Evolutionary conservation across 805 yeast genomes (phyloP), one percentile per base, ranked within the genome.

Genomic region (Saturnispora halmiae): DNA sequence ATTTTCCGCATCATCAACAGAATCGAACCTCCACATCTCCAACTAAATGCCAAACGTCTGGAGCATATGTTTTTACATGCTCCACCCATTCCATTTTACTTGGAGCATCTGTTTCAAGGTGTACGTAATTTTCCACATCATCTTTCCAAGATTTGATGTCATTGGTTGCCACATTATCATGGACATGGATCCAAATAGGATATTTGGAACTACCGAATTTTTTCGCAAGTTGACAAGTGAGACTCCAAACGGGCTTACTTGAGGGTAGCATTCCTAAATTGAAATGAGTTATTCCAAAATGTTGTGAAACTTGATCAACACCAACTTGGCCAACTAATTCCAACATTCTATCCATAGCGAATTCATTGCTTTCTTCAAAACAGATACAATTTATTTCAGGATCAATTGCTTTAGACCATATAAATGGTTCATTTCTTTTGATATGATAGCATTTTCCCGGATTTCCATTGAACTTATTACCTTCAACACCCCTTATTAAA

Each of bases 31-130:
- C 30, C 19, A 51, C 40, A 26, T 51, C 55, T 8, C 46, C 55
- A 13, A 51, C 55, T 18, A 82, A 63, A 50, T 85, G 95, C 79
- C 83, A 79, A 2, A 86, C 77, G 36, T 81, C 90, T 0, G 95
- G 95, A 0, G 95, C 94, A 66, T 78, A 85, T 0, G 90, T 82
- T 60, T 85, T 86, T 41, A 86, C 82, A 48, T 65, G 72, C 46
- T 82, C 85, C 8, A 79, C 45, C 45, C 74, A 77, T 1, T 51
- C 8, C 9, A 58, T 6, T 34, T 41, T 1, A 53, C 47, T 1
- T 6, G 27, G 3, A 14, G 11, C 10, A 14, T 18, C 6, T 15
- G 33, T 7, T 7, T 30, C 33, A 5, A 8, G 6, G 16, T 14
- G 33, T 13, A 7, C n/a, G 29, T 9, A 7, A 27, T 27, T 13